Evolutionary conservation across 2,329 filamentous ascomycete species (phyloP).

Genomic region (Cladophialophora bantiana): DNA sequence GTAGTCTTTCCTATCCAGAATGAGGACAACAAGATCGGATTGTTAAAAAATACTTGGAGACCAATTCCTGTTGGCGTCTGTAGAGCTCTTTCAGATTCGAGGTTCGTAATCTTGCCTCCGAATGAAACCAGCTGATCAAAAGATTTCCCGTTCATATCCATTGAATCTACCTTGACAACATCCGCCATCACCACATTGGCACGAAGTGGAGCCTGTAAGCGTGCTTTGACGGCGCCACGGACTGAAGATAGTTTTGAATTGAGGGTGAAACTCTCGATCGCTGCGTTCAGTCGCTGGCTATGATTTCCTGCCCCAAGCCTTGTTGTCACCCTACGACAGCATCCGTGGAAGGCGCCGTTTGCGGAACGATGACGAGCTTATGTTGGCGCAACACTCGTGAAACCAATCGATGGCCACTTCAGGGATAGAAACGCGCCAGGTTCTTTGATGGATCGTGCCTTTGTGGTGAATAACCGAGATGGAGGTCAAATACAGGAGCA

Average conservation of each 20-base stretch:
- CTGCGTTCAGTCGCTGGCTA: neutral
- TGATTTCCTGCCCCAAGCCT: neutral
- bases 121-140: neutral
- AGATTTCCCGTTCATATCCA: neutral
- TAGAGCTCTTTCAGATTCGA: neutral
- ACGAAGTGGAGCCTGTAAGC: neutral
- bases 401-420: neutral
- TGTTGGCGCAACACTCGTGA: neutral
- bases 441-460: no score
- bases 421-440: neutral
- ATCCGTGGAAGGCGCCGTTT: neutral
- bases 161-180: neutral
- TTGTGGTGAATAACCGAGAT: neutral
- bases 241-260: neutral
- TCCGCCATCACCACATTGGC: neutral
- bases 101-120: neutral
- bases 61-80: neutral
- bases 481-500: neutral
- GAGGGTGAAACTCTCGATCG: neutral
- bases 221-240: neutral
- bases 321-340: neutral
- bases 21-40: conserved; percentile 3
- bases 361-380: neutral
- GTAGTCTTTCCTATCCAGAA: conserved; percentile 8
- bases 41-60: neutral